These are phyloP conservation scores for Chenopodium berlandieri DNA, from an alignment of 148 eudicot genomes.

Conservation along the genomic window DNA sequence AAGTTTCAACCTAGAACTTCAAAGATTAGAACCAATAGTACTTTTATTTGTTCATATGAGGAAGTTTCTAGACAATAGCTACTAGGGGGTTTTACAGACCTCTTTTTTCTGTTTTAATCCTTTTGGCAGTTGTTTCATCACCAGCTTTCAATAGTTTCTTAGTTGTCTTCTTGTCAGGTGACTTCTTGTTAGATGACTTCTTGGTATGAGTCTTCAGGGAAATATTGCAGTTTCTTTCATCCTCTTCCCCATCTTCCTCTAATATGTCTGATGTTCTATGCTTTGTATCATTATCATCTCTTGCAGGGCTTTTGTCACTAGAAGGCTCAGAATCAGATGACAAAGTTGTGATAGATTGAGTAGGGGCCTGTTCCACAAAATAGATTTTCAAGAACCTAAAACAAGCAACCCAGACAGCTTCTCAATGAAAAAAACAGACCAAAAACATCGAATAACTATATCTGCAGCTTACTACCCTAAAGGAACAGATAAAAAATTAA, in stretches of 20 bases:
- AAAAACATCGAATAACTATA: background rate
- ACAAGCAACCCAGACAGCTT: background rate
- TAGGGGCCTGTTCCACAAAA: conserved; percentile 53
- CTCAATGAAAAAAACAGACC: background rate
- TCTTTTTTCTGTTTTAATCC: conserved; percentile 38
- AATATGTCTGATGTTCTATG: background rate
- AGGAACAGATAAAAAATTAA: background rate
- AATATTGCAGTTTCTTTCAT: conserved; percentile 12
- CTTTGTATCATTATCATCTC: conserved; percentile 12
- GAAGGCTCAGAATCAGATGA: conserved; percentile 70
- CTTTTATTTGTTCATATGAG: background rate
- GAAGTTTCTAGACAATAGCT: background rate
- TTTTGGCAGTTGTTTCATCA: conserved; percentile 39
- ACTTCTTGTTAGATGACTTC: conserved; percentile 30
- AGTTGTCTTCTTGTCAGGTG: conserved; percentile 32
- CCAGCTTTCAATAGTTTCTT: conserved; percentile 31
- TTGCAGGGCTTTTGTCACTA: conserved; percentile 33
- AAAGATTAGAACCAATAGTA: background rate
- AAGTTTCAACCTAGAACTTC: background rate
- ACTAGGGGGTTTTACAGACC: conserved; percentile 23
- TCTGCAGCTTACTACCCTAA: background rate
- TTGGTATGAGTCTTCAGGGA: conserved; percentile 17
- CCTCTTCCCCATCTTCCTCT: conserved; percentile 30
- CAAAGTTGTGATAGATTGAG: conserved; percentile 40
- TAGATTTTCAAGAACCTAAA: background rate